Evolutionary conservation across 2,329 filamentous ascomycete species (phyloP).

Genomic region (Pseudogymnoascus sp.): DNA sequence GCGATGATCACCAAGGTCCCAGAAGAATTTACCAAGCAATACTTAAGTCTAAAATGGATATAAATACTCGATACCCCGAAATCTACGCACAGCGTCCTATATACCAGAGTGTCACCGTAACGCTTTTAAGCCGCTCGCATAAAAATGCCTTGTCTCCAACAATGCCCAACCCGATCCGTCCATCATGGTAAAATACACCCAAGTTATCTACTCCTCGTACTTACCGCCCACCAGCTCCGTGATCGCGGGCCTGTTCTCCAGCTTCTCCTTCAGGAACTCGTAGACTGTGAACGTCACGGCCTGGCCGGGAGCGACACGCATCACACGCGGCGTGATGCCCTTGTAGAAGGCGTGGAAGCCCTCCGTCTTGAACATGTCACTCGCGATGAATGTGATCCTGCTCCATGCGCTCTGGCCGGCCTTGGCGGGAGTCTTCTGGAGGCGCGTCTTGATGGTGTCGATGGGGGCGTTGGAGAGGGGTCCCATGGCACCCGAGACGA

Average conservation of each 20-base stretch:
- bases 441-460: conserved; percentile 95
- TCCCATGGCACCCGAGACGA: conserved; percentile 90
- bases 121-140: conserved; percentile 6
- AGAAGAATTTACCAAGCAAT: background rate
- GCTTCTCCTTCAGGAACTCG: conserved; percentile 64
- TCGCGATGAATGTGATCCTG: conserved; percentile 70
- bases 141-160: conserved; percentile 1
- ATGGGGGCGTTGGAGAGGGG: conserved; percentile 95
- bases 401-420: conserved; percentile 72
- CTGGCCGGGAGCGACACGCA: conserved; percentile 94
- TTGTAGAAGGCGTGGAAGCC: conserved; percentile 95
- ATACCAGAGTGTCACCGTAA: conserved; percentile 4
- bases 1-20: background rate
- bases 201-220: conserved; percentile 53
- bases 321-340: conserved; percentile 94
- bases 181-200: conserved; percentile 4
- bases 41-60: background rate
- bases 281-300: conserved; percentile 71
- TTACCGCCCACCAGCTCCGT: conserved; percentile 50
- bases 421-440: conserved; percentile 83
- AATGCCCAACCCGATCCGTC: conserved; percentile 1
- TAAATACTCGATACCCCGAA: background rate
- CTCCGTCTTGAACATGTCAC: conserved; percentile 88
- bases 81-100: conserved; percentile 3
- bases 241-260: conserved; percentile 55